Evolutionary conservation across 805 yeast genomes (phyloP), one percentile per base, ranked within the genome.

Genomic region (Starmerella kuoi): DNA sequence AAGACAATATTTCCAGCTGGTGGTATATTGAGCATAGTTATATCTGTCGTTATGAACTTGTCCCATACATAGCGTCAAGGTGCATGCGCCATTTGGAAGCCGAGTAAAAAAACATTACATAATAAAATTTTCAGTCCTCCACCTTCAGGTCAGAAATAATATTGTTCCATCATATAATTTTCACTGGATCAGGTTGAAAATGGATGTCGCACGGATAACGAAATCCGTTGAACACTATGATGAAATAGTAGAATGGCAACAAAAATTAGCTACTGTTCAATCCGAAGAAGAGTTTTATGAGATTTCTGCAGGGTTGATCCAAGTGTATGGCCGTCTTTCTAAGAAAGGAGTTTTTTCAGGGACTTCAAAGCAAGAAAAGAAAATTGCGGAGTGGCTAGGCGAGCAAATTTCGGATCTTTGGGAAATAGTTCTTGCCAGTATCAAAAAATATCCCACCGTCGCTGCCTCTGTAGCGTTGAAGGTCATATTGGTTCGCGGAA

Each of bases 401-500:
- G 48, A 47, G 21, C 51, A 49, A 37, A 45, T 52, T 2, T 22
- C 32, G 1, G 54, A 54, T 1, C 45, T 50, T 23, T 37, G 23
- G 27, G 17, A 25, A 3, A 27, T 33, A 8, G 35, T 33, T 1
- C 5, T 41, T 3, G 18, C 31, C 9, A 20, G 30, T 5, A 21
- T 45, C 8, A 17, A 32, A 12, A 20, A 9, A 11, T 20, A 19
- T 9, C 38, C 40, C 2, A 30, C 34, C 1, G 37, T 41, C 43
- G 47, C 38, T 77, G 68, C 77, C 70, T 53, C 51, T 76, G 31
- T 73, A 63, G 56, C 55, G 69, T 28, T 24, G 59, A 70, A 55
- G 62, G 74, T 55, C 70, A 73, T 6, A 68, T 81, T 12, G 61
- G 64, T 39, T 57, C 57, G 22, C 64, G 66, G 39, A 76, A 79